Conservation (phyloP, 805 yeast genomes). For the Torulaspora quercuum region DNA sequence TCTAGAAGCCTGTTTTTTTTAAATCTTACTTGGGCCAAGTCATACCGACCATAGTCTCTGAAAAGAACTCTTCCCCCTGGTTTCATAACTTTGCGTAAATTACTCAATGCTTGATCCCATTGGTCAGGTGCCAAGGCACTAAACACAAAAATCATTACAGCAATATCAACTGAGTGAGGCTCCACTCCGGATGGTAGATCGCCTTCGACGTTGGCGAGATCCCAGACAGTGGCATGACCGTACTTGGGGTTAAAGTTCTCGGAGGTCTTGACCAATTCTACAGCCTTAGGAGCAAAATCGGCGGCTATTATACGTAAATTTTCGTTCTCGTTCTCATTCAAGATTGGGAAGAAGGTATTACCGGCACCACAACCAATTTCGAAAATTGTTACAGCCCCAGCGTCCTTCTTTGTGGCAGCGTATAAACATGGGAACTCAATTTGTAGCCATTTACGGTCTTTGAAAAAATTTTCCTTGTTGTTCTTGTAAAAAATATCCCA, state of each 20-base stretch:
- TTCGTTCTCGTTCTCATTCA: constrained; percentile 79
- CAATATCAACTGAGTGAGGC: constrained; percentile 78
- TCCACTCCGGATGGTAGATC: constrained; percentile 79
- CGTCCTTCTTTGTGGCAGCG: constrained; percentile 67
- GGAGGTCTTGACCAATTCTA: constrained; percentile 70
- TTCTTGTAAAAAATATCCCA: constrained; percentile 95
- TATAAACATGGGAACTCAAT: constrained; percentile 88
- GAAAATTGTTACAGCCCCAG: constrained; percentile 68
- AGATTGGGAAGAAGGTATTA: constrained; percentile 88
- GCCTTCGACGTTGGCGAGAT: constrained; percentile 73
- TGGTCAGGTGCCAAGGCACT: constrained; percentile 89
- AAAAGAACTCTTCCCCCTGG: constrained; percentile 91
- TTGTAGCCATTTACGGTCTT: constrained; percentile 93
- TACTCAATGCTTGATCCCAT: constrained; percentile 78
- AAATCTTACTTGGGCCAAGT: constrained; percentile 90
- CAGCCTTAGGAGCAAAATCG: constrained; percentile 87
- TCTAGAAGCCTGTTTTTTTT: constrained; percentile 82
- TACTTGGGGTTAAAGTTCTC: constrained; percentile 55
- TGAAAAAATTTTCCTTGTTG: constrained; percentile 90
- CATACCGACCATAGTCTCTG: constrained; percentile 94
- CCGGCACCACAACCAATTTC: constrained; percentile 99
- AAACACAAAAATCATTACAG: constrained; percentile 93
- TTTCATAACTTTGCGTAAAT: constrained; percentile 67
- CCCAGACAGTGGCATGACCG: constrained; percentile 93
- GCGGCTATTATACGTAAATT: constrained; percentile 73